A percentile compares a stretch with the other conserved stretches of the same genome.
Conservation (phyloP, 2,329 filamentous ascomycete genomes). For the Colletotrichum chlorophyti region DNA sequence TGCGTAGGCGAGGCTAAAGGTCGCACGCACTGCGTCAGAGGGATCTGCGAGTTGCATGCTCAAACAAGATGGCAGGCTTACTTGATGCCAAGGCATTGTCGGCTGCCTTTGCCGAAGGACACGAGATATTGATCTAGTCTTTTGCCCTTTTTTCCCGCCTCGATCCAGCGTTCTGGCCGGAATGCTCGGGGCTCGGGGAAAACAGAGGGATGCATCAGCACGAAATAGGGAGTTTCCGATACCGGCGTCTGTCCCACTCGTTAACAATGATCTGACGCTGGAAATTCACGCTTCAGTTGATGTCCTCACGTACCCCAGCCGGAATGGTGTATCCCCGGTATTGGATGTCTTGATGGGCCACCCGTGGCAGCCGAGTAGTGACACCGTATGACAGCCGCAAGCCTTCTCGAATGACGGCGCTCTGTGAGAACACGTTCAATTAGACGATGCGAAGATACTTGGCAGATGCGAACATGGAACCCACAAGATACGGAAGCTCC, state of each 20-base stretch:
- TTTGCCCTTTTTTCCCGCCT: slow-evolving; percentile 25
- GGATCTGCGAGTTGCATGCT: too few relatives aligned
- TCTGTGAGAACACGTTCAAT: not conserved
- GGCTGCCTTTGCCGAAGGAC: slow-evolving; percentile 31
- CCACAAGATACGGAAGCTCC: slow-evolving; percentile 18
- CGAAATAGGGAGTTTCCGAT: slow-evolving; percentile 32
- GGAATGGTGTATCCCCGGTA: slow-evolving; percentile 23
- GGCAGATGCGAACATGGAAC: not conserved
- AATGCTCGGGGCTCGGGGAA: slow-evolving; percentile 36
- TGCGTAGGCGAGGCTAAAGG: slow-evolving; percentile 18
- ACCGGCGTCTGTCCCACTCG: slow-evolving; percentile 28
- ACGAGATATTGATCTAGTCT: slow-evolving; percentile 26
- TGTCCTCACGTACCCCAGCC: slow-evolving; percentile 21
- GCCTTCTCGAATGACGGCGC: slow-evolving; percentile 16
- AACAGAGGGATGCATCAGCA: slow-evolving; percentile 31
- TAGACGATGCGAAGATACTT: not conserved
- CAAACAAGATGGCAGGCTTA: slow-evolving; percentile 16
- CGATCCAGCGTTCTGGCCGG: slow-evolving; percentile 36
- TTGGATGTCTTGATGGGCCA: slow-evolving; percentile 13
- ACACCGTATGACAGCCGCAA: slow-evolving; percentile 27
- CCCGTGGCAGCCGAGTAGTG: slow-evolving; percentile 22
- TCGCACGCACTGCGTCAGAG: not conserved
- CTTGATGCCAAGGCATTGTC: slow-evolving; percentile 32
- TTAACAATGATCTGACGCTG: not conserved
- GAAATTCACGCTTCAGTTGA: too few relatives aligned